Conservation (phyloP, 163 green algal species). For the Scenedesmus sp. region DNA sequence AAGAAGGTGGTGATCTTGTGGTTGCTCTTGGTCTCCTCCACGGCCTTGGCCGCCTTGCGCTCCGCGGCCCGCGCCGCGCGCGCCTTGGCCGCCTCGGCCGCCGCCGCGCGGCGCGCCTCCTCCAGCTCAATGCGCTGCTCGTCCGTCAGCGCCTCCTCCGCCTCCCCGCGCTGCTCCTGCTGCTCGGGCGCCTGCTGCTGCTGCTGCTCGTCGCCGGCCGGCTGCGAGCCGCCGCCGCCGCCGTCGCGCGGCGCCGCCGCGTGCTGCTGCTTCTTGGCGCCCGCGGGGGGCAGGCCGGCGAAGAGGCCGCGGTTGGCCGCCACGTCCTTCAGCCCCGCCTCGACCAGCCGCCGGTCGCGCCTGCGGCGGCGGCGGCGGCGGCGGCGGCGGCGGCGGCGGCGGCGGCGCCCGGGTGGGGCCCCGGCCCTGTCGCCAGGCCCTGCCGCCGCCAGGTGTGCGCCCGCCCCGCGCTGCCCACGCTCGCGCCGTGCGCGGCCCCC, state of each 20-base stretch:
- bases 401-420: too few species aligned
- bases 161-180: constrained; percentile 19
- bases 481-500: not conserved
- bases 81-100: constrained; percentile 16
- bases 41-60: constrained; percentile 4
- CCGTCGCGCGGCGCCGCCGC: not conserved
- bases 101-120: not conserved
- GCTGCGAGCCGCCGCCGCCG: too few species aligned
- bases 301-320: constrained; percentile 8
- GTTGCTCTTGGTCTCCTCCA: not conserved
- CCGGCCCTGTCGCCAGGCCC: too few species aligned
- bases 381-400: too few species aligned
- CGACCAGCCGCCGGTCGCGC: constrained; percentile 40
- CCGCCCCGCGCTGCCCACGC: not conserved
- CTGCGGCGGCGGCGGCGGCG: constrained; percentile 8
- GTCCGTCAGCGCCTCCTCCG: constrained; percentile 22
- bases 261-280: not conserved
- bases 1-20: constrained; percentile 46
- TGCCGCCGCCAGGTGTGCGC: too few species aligned
- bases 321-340: constrained; percentile 36
- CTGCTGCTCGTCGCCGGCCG: not conserved
- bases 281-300: too few species aligned
- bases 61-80: constrained; percentile 17
- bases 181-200: constrained; percentile 16
- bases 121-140: constrained; percentile 22